Evolutionary conservation across 129 eudicot genomes (phyloP).

Genomic region (Helianthus annuus): HanXRQr2.0-SUNRISE NC_035434.2:14169757-14170256

Average conservation of each 20-base stretch:
- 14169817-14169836: background rate
- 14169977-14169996: no score
- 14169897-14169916: background rate
- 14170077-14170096: background rate
- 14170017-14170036: background rate
- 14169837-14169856: background rate
- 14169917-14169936: background rate
- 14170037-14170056: background rate
- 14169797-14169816: conserved; percentile 8
- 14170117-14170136: background rate
- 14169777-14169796: conserved; percentile 10
- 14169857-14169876: background rate
- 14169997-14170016: background rate
- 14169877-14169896: background rate
- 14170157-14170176: background rate
- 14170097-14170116: conserved; percentile 3
- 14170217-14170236: background rate
- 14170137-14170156: background rate
- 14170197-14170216: background rate
- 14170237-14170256: background rate
- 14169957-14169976: background rate
- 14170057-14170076: background rate
- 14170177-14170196: background rate
- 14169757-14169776: background rate
- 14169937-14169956: background rate